These are phyloP conservation scores for Paspalum vaginatum DNA, from an alignment of 176 grass and related monocot genomes.

Conservation along the genomic window DNA sequence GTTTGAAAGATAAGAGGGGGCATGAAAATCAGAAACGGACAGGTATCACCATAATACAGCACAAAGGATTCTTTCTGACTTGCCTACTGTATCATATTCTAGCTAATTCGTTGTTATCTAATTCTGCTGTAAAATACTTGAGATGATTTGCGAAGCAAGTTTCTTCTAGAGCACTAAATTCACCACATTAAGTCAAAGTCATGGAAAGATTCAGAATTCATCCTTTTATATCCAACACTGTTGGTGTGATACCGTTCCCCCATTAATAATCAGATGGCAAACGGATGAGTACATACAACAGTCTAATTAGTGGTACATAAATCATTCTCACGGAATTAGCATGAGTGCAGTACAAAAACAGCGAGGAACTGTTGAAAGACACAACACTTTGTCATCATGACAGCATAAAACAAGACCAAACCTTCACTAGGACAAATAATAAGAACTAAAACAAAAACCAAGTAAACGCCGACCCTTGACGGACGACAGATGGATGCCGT, in stretches of 20 bases:
- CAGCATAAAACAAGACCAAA: not conserved
- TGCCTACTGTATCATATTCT: too few species aligned
- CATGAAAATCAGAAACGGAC: conserved; percentile 30
- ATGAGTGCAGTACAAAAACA: not conserved
- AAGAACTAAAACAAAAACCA: not conserved
- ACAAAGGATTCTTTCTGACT: not conserved
- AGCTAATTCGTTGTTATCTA: not conserved
- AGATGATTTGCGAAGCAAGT: not conserved
- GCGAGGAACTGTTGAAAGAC: not conserved
- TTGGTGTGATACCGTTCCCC: not conserved
- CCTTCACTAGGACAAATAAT: not conserved
- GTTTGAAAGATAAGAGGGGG: conserved; percentile 29
- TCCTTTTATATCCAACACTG: not conserved
- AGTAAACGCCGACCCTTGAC: not conserved
- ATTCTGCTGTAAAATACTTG: not conserved
- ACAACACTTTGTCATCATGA: too few species aligned
- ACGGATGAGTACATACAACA: not conserved
- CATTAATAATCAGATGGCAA: not conserved
- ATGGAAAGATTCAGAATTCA: conserved; percentile 14
- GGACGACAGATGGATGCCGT: not conserved
- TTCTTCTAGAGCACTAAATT: not conserved
- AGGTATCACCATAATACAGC: not conserved
- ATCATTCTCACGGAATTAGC: not conserved
- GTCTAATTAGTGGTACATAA: not conserved
- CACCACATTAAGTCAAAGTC: not conserved